Conservation (phyloP, 2,329 filamentous ascomycete species). For the Acephala macrosclerotiorum region DNA sequence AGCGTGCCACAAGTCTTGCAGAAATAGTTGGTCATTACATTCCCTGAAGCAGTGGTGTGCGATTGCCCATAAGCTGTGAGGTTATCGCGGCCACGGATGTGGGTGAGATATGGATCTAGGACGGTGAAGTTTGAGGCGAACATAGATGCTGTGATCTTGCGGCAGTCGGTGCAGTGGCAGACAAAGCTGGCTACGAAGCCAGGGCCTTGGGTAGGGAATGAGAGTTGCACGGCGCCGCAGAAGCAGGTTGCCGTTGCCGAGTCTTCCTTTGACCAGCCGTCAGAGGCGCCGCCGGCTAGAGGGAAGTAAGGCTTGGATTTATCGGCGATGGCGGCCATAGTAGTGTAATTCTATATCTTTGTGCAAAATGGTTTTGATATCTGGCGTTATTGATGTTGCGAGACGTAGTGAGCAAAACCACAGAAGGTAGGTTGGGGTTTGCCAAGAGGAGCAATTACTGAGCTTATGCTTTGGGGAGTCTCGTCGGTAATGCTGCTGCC, state of each 20-base stretch:
- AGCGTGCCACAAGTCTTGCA: slow-evolving; percentile 65
- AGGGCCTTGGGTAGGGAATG: slow-evolving; percentile 55
- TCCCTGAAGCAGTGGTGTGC: slow-evolving; percentile 53
- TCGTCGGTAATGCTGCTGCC: no score
- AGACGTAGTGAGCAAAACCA: background rate
- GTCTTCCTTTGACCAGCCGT: slow-evolving; percentile 54
- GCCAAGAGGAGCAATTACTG: background rate
- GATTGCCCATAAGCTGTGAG: slow-evolving; percentile 55
- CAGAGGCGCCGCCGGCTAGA: slow-evolving; percentile 46
- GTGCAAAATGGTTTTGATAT: background rate
- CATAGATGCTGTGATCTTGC: slow-evolving; percentile 68
- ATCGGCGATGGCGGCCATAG: slow-evolving; percentile 25
- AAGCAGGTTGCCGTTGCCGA: slow-evolving; percentile 65
- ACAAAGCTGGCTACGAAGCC: slow-evolving; percentile 59
- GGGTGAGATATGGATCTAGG: slow-evolving; percentile 51
- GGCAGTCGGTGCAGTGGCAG: slow-evolving; percentile 68
- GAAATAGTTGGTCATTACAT: slow-evolving; percentile 67
- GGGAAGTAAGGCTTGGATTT: slow-evolving; percentile 48
- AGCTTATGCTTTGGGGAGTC: no score
- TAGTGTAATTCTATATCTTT: background rate
- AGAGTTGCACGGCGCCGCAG: slow-evolving; percentile 62
- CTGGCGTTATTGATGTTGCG: background rate
- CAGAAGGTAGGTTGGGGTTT: background rate
- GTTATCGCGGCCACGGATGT: slow-evolving; percentile 59
- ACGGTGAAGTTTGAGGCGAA: slow-evolving; percentile 66